A percentile compares a stretch with the other conserved stretches of the same genome.
Conservation (phyloP, 305 asterid species). For the Fraxinus angustifolia region DNA sequence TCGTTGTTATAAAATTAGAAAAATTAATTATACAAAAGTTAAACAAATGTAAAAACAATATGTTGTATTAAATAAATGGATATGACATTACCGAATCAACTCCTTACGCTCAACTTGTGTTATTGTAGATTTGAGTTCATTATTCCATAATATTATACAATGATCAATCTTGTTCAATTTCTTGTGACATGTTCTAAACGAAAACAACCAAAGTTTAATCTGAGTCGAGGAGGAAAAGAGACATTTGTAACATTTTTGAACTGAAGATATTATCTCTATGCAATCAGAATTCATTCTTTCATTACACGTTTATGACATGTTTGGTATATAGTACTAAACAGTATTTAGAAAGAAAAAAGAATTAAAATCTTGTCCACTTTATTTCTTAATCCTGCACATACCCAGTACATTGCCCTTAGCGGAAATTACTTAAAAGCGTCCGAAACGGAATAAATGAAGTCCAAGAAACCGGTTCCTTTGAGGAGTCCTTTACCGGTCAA, state of each 20-base stretch:
- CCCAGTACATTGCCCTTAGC: neutral
- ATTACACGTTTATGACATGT: neutral
- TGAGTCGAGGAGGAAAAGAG: neutral
- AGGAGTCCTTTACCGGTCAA: constrained; percentile 87
- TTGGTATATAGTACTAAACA: neutral
- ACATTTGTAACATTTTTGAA: neutral
- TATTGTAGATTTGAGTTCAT: neutral
- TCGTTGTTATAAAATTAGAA: neutral
- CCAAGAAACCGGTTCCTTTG: constrained; percentile 95
- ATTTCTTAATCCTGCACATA: neutral
- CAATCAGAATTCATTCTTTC: neutral
- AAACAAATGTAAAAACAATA: neutral
- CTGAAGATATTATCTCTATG: neutral
- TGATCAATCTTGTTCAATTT: neutral
- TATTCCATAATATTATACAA: constrained; percentile 3
- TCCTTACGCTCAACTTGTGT: neutral
- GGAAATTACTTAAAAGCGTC: constrained; percentile 52
- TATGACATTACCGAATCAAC: neutral
- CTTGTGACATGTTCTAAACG: neutral
- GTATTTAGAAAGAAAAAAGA: neutral
- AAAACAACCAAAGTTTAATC: neutral
- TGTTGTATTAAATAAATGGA: too few species aligned
- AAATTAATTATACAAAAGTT: neutral
- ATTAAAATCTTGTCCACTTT: neutral
- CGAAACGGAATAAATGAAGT: constrained; percentile 72